These are phyloP conservation scores for Sclerospora graminicola DNA, from an alignment of 352 stramenopile genomes.

Conservation along the genomic window DNA sequence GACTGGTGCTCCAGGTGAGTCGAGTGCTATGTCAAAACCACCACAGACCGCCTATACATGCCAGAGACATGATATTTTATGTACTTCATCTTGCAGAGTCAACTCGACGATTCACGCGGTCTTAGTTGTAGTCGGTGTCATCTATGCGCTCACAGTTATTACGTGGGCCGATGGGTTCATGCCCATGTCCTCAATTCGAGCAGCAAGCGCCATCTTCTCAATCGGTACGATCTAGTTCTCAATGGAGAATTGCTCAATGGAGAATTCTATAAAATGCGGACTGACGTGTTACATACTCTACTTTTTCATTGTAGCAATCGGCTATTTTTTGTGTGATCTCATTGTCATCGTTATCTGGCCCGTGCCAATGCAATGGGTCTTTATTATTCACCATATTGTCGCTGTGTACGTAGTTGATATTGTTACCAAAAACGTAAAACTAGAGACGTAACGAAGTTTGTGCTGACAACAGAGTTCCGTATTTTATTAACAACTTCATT, in stretches of 20 bases:
- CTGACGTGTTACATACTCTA: conserved; percentile 4
- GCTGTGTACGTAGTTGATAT: conserved; percentile 43
- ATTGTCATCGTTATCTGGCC: conserved; percentile 75
- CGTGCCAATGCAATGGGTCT: conserved; percentile 65
- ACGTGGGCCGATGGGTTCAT: conserved; percentile 51
- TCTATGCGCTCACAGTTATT: conserved; percentile 53
- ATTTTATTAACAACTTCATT: conserved; percentile 83
- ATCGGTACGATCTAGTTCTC: conserved; percentile 32
- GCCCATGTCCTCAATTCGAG: conserved; percentile 61
- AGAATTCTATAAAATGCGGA: neutral
- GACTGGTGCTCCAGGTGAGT: conserved; percentile 76
- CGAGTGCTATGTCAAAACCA: neutral
- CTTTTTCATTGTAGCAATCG: conserved; percentile 40
- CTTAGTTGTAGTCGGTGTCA: conserved; percentile 50
- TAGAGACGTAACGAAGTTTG: neutral
- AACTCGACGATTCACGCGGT: conserved; percentile 75
- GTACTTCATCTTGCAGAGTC: conserved; percentile 25
- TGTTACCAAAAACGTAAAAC: neutral
- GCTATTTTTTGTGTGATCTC: conserved; percentile 72
- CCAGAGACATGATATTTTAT: neutral
- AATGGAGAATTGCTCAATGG: neutral
- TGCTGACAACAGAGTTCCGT: conserved; percentile 36
- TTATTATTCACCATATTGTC: conserved; percentile 71
- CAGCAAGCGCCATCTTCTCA: conserved; percentile 76
- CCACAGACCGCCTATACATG: neutral